Evolutionary conservation across 2,329 filamentous ascomycete species (phyloP).

Genomic region (Fusarium palustre): DNA sequence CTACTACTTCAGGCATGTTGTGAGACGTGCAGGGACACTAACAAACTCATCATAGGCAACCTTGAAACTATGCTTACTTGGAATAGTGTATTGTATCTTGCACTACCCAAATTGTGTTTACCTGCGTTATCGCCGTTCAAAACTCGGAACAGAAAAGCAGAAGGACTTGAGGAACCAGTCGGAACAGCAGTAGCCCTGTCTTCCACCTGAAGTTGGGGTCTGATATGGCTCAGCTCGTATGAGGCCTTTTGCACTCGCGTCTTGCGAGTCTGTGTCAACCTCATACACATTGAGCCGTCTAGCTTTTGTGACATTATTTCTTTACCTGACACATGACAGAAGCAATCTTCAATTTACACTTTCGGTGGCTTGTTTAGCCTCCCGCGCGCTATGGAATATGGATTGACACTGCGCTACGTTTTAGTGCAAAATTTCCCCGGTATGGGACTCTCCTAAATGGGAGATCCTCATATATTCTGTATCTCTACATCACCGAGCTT

Average conservation of each 20-base stretch:
- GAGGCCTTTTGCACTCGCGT: neutral
- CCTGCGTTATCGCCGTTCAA: neutral
- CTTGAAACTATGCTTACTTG: slow-evolving; percentile 37
- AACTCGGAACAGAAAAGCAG: neutral
- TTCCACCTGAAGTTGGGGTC: slow-evolving; percentile 43
- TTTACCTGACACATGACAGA: neutral
- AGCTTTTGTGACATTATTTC: neutral
- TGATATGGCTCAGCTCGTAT: neutral
- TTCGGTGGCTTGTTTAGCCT: slow-evolving; percentile 16
- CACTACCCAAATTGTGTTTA: neutral
- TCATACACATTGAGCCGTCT: neutral
- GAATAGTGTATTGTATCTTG: neutral
- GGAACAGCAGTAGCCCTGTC: slow-evolving; percentile 4
- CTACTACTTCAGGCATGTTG: neutral
- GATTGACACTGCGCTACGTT: neutral
- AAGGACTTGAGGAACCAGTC: slow-evolving; percentile 3
- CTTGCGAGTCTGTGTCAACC: neutral
- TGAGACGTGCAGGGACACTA: slow-evolving; percentile 1
- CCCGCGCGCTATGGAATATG: slow-evolving; percentile 7
- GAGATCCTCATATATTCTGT: neutral
- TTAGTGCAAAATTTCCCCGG: slow-evolving; percentile 6
- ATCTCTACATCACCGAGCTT: neutral
- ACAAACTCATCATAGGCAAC: slow-evolving; percentile 5
- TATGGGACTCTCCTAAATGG: slow-evolving; percentile 3
- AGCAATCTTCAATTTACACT: neutral